These are phyloP conservation scores for Fusarium sp. DNA, from an alignment of 2,329 filamentous ascomycete species.

Conservation along the genomic window DNA sequence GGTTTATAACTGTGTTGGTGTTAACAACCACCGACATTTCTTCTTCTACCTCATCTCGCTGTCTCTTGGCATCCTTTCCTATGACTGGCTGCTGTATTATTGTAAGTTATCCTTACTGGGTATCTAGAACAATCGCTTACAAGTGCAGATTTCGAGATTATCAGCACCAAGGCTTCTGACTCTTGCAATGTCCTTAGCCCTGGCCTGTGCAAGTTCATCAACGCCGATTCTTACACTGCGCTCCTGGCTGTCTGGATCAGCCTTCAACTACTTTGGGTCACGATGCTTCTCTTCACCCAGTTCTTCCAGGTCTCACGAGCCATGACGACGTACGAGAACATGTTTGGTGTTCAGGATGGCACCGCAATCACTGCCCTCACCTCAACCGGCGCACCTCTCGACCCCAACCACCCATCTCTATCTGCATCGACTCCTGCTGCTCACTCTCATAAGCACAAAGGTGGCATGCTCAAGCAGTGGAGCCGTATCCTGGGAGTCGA, in stretches of 20 bases:
- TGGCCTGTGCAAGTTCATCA: constrained; percentile 79
- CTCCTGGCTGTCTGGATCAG: constrained; percentile 82
- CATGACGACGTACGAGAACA: constrained; percentile 96
- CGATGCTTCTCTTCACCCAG: constrained; percentile 96
- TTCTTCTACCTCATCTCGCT: constrained; percentile 88
- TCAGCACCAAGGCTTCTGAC: constrained; percentile 65
- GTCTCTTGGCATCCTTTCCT: constrained; percentile 78
- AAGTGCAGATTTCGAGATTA: constrained; percentile 68
- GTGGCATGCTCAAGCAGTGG: constrained; percentile 82
- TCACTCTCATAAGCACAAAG: constrained; percentile 66
- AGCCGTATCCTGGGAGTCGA: constrained; percentile 89
- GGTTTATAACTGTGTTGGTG: constrained; percentile 95
- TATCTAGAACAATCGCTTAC: too few relatives aligned
- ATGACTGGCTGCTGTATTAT: constrained; percentile 78
- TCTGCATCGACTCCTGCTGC: constrained; percentile 59
- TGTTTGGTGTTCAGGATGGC: constrained; percentile 79
- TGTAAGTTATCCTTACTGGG: too few relatives aligned
- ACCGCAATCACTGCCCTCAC: constrained; percentile 78
- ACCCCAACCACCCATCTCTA: constrained; percentile 73
- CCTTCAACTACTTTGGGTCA: constrained; percentile 92
- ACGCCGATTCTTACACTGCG: constrained; percentile 86
- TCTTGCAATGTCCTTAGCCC: constrained; percentile 83
- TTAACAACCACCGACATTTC: constrained; percentile 97
- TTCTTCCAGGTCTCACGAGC: constrained; percentile 91
- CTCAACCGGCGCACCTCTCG: constrained; percentile 80